Percentiles rank a stretch among this genome's conserved stretches.
These are phyloP conservation scores for Flaveria ramosissima DNA, from an alignment of 129 eudicot genomes.

Conservation along the genomic window DNA sequence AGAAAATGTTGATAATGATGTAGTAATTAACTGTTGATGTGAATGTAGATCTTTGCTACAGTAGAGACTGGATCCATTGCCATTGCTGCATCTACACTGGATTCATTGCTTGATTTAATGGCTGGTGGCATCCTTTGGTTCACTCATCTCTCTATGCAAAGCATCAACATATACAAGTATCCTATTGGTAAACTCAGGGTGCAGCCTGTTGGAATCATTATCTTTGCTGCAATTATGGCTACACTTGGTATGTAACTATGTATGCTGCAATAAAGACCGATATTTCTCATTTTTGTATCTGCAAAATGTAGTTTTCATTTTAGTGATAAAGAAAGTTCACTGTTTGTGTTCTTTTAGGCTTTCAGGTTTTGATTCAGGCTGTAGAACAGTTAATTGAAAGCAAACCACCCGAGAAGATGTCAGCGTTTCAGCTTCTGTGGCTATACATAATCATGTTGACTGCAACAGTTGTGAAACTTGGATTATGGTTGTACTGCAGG, in stretches of 20 bases:
- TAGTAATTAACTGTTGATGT: not conserved
- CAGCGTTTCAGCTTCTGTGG: slow-evolving; percentile 64
- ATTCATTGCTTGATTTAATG: slow-evolving; percentile 88
- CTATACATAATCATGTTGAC: slow-evolving; percentile 68
- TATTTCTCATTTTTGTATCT: not conserved
- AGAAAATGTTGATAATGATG: not conserved
- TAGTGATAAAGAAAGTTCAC: not conserved
- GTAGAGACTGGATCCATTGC: slow-evolving; percentile 85
- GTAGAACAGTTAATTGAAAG: slow-evolving; percentile 62
- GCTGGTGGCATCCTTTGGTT: slow-evolving; percentile 99
- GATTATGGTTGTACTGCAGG: slow-evolving; percentile 80
- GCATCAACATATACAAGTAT: slow-evolving; percentile 70
- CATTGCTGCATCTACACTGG: slow-evolving; percentile 95
- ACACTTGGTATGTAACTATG: slow-evolving; percentile 94
- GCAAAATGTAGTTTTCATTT: not conserved
- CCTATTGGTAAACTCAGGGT: slow-evolving; percentile 92
- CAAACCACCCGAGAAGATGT: slow-evolving; percentile 56
- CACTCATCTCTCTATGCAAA: slow-evolving; percentile 85
- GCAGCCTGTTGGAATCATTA: slow-evolving; percentile 89
- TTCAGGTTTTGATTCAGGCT: slow-evolving; percentile 88
- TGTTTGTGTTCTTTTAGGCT: slow-evolving; percentile 46
- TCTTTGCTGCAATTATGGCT: slow-evolving; percentile 97
- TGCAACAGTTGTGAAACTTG: slow-evolving; percentile 75
- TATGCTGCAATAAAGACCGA: not conserved
- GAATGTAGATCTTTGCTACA: slow-evolving; percentile 70